Evolutionary conservation across 306 rosid genomes (phyloP).

Genomic region (Delonix regia): DNA sequence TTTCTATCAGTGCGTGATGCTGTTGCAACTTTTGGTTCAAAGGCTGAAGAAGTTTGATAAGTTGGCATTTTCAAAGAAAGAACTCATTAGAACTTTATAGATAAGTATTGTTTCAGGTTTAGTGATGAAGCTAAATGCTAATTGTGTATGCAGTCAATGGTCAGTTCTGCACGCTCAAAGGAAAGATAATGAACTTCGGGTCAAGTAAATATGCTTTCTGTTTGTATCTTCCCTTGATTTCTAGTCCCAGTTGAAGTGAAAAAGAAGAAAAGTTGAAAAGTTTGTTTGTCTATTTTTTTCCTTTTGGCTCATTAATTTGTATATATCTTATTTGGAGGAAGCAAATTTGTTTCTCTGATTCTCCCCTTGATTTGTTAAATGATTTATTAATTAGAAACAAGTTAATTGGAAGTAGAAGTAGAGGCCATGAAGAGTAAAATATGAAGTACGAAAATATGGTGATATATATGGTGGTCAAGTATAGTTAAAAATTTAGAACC

Average conservation of each 20-base stretch:
- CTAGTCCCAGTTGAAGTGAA: not conserved
- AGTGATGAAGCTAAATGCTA: not conserved
- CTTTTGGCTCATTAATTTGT: not conserved
- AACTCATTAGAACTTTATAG: not conserved
- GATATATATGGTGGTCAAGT: too few relatives aligned
- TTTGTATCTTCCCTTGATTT: not conserved
- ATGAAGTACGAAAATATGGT: too few relatives aligned
- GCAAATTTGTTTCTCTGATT: not conserved
- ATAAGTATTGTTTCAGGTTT: not conserved
- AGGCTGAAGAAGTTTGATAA: constrained; percentile 4
- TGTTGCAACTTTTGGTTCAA: constrained; percentile 52
- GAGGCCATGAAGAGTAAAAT: too few relatives aligned
- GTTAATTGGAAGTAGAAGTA: too few relatives aligned
- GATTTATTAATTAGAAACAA: too few relatives aligned
- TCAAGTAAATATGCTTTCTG: not conserved
- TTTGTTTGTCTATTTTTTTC: too few relatives aligned
- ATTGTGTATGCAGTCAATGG: not conserved
- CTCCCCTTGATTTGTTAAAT: too few relatives aligned
- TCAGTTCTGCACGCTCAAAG: constrained; percentile 2
- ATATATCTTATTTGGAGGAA: not conserved
- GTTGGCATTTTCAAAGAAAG: not conserved
- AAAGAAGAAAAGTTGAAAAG: not conserved
- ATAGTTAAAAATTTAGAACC: too few relatives aligned
- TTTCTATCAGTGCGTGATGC: constrained; percentile 76
- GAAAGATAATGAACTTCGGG: not conserved